Percentiles rank a stretch among this genome's conserved stretches.
Evolutionary conservation across 495 filamentous ascomycete genomes (phyloP).

Genomic region (Pseudotulostoma volvatum): DNA sequence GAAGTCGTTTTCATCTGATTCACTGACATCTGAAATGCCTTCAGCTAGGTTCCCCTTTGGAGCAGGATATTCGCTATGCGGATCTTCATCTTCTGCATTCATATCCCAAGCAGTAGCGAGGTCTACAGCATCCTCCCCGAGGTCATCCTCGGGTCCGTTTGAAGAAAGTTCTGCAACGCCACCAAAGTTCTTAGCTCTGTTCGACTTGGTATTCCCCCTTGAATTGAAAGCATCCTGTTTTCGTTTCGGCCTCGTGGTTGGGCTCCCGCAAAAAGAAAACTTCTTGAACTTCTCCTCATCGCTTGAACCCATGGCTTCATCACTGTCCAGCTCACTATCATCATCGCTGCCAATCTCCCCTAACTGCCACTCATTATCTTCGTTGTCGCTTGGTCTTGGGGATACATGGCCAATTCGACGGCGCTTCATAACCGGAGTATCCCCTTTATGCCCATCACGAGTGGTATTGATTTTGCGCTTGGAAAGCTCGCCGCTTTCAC

Average conservation of each 20-base stretch:
- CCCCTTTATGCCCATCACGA: constrained; percentile 37
- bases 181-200: constrained; percentile 12
- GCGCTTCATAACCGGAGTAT: constrained; percentile 31
- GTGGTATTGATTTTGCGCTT: constrained; percentile 31
- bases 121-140: constrained; percentile 78
- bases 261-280: constrained; percentile 56
- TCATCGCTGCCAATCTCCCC: constrained; percentile 60
- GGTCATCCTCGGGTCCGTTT: constrained; percentile 44
- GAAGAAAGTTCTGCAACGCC: constrained; percentile 38
- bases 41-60: constrained; percentile 17
- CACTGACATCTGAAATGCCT: constrained; percentile 14
- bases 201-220: constrained; percentile 9
- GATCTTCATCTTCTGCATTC: constrained; percentile 31
- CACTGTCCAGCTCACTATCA: constrained; percentile 75
- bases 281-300: constrained; percentile 71
- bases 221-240: constrained; percentile 11
- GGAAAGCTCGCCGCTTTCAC: constrained; percentile 34
- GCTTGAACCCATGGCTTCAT: constrained; percentile 83
- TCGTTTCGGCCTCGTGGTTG: constrained; percentile 31
- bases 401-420: constrained; percentile 25
- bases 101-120: constrained; percentile 68
- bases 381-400: constrained; percentile 63
- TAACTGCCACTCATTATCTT: constrained; percentile 77
- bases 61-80: constrained; percentile 7
- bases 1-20: constrained; percentile 25